phyloP scores from a whole-genome alignment of 768 basidiomycete genomes.

The Lactarius sp. region DNA sequence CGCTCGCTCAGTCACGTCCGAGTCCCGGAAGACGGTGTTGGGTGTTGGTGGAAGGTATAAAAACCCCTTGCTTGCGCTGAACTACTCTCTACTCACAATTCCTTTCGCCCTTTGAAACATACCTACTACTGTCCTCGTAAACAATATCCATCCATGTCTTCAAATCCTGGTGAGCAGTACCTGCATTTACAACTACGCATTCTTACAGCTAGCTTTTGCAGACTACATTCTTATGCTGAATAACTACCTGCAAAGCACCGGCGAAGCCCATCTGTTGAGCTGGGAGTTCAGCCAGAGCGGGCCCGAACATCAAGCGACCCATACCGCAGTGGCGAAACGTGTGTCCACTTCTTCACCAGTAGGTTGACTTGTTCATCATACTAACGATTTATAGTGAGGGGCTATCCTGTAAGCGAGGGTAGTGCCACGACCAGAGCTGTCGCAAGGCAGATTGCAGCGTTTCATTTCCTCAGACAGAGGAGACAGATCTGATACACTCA shows the following conservation, averaged over 20 bases:
- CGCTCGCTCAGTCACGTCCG: not conserved
- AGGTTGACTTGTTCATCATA: not conserved
- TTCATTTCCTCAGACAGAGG: constrained; percentile 16
- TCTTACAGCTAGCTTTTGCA: not conserved
- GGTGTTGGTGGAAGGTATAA: constrained; percentile 15
- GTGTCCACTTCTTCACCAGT: not conserved
- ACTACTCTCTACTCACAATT: not conserved
- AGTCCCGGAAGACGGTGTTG: not conserved
- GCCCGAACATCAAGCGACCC: constrained; percentile 23
- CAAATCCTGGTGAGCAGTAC: constrained; percentile 13
- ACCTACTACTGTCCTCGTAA: not conserved
- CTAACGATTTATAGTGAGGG: constrained; percentile 15
- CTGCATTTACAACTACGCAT: not conserved
- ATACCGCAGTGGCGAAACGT: constrained; percentile 22
- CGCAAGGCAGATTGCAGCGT: constrained; percentile 22
- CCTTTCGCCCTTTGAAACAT: not conserved
- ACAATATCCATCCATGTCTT: constrained; percentile 9
- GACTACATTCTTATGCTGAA: constrained; percentile 25
- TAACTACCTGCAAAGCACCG: constrained; percentile 23
- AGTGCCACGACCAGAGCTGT: constrained; percentile 19
- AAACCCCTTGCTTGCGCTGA: constrained; percentile 1
- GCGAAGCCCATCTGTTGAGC: constrained; percentile 18
- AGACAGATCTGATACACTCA: constrained; percentile 6
- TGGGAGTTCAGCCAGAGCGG: constrained; percentile 24
- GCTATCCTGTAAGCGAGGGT: constrained; percentile 19